Percentiles rank a stretch among this genome's conserved stretches.
Conservation (phyloP, 2,329 filamentous ascomycete species). For the Botrytis tulipae region DNA sequence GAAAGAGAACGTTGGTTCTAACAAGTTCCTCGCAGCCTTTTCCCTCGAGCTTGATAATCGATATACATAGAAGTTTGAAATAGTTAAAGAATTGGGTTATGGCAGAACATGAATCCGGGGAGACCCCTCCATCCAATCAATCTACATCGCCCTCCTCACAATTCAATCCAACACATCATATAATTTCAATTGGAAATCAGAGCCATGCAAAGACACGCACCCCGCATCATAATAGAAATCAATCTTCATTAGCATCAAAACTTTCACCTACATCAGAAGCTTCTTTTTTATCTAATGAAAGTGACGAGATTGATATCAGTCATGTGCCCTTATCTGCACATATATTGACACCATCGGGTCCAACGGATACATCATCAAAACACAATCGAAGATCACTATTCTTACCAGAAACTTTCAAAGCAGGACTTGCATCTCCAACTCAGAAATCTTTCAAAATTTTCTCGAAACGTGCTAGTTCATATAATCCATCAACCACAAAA, state of each 20-base stretch:
- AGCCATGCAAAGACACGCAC: neutral
- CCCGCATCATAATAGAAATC: neutral
- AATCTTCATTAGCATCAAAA: neutral
- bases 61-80: neutral
- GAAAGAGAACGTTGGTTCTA: neutral
- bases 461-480: slow-evolving; percentile 4
- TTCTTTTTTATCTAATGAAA: slow-evolving; percentile 1
- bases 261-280: neutral
- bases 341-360: neutral
- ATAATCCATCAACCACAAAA: neutral
- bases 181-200: neutral
- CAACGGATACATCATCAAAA: slow-evolving; percentile 13
- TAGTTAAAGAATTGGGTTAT: neutral
- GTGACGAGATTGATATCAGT: slow-evolving; percentile 33
- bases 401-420: slow-evolving; percentile 28
- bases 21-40: neutral
- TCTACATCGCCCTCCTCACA: neutral
- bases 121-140: neutral
- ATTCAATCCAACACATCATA: neutral
- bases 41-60: neutral
- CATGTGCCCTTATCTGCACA: slow-evolving; percentile 28
- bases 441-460: neutral
- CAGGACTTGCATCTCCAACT: slow-evolving; percentile 26
- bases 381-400: slow-evolving; percentile 21
- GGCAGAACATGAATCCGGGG: slow-evolving; percentile 9